A percentile compares a stretch with the other conserved stretches of the same genome.
Conservation (phyloP, 768 basidiomycete species). For the Lactarius hatsudake region DNA sequence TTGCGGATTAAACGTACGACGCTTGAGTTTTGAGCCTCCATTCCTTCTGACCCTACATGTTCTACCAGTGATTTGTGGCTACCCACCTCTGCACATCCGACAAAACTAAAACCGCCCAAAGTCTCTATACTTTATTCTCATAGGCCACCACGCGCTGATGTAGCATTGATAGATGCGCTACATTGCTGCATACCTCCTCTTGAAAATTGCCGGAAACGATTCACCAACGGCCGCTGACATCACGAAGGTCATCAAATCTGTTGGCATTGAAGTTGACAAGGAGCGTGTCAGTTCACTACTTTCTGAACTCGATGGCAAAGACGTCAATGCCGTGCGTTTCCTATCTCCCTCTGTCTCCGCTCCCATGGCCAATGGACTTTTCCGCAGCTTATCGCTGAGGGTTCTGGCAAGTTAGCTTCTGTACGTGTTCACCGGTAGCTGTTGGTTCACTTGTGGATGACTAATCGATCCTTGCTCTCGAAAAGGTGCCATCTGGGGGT, state of each 20-base stretch:
- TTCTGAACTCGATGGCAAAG: conserved; percentile 89
- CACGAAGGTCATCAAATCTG: conserved; percentile 80
- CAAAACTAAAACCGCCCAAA: conserved; percentile 37
- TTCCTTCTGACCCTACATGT: conserved; percentile 11
- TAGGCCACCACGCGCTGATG: background rate
- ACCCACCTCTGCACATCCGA: conserved; percentile 46
- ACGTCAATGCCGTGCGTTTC: conserved; percentile 66
- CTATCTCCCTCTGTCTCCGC: background rate
- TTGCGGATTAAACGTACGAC: conserved; percentile 80
- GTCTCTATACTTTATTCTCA: conserved; percentile 34
- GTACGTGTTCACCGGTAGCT: conserved; percentile 44
- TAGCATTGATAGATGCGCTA: conserved; percentile 67
- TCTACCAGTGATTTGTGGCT: conserved; percentile 87
- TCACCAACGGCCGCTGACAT: conserved; percentile 83
- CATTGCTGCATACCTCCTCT: conserved; percentile 95
- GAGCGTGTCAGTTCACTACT: conserved; percentile 78
- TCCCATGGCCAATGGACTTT: conserved; percentile 7
- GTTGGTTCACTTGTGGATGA: background rate
- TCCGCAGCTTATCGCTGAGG: conserved; percentile 82
- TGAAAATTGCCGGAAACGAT: conserved; percentile 90
- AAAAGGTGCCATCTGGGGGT: conserved; percentile 88
- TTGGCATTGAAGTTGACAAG: conserved; percentile 87
- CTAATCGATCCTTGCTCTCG: conserved; percentile 11
- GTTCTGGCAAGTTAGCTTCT: conserved; percentile 90
- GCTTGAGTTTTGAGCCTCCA: background rate